Evolutionary conservation across 768 basidiomycete species (phyloP), one percentile per base, ranked within the genome.

Genomic region (Ramaria rubella): DNA sequence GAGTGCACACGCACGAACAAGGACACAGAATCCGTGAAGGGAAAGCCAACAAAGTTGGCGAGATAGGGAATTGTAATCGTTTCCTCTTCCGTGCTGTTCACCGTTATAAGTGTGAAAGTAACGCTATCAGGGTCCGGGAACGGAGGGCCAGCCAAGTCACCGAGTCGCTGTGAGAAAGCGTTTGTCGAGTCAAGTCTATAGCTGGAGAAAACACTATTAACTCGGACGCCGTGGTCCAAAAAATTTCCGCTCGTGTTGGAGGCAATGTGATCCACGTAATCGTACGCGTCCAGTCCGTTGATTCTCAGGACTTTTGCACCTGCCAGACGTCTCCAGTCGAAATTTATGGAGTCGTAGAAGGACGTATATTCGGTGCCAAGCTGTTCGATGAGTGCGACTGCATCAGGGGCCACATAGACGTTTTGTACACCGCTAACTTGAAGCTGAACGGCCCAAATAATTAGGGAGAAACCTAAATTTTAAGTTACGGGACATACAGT

Each of bases 191-290:
- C 70, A 33, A 80, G 73, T 24, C 80, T 71, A 63, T 85, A 85
- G 62, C 80, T 80, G 30, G 75, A 79, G 68, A 81, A 79, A 3
- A 79, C 82, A 38, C 77, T 80, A 68, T 85, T 85, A 38, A 83
- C 77, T 31, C 84, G 76, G 43, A 85, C 73, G 29, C 79, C 79
- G 60, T 82, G 81, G 63, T 84, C 81, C 48, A 85, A 70, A 64
- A 77, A 85, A 60, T 83, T 83, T 3, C 84, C 82, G 4, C 79
- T 78, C n/a, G 81, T 76, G 3, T 79, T 82, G 36, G 67, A 66
- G 2, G 84, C 83, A 48, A 85, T 77, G 24, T 71, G 64, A 63
- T 82, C 78, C 43, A 81, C 77, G 61, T 84, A 85, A 34, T 67
- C 70, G 60, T 76, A 83, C 9, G 82, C 72, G 52, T 76, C 71